Conservation (phyloP, 768 basidiomycete species). For the Rhodotorula kratochvilovae region DNA sequence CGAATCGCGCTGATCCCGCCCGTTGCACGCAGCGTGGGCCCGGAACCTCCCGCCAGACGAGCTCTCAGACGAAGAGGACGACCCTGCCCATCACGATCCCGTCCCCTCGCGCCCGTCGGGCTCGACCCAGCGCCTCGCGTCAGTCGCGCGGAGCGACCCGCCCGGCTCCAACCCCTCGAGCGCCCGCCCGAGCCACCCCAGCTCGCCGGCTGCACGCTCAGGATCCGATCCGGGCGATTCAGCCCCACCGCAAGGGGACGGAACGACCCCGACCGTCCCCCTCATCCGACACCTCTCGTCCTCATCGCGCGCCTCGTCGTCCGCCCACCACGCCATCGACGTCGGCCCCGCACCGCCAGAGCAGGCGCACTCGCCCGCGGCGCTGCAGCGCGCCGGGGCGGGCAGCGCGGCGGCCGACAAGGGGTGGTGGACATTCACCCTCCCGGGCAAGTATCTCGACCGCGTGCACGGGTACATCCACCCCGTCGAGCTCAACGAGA, state of each 20-base stretch:
- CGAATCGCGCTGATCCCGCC: neutral
- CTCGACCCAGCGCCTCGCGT: neutral
- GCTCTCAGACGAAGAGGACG: slow-evolving; percentile 26
- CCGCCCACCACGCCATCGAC: neutral
- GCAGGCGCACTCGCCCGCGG: neutral
- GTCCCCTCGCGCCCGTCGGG: slow-evolving; percentile 5
- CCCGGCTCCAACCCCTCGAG: neutral
- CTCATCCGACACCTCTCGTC: neutral
- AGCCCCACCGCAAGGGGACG: neutral
- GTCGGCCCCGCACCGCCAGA: neutral
- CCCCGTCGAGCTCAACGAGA: slow-evolving; percentile 15
- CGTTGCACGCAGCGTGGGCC: slow-evolving; percentile 24
- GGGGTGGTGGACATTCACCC: slow-evolving; percentile 41
- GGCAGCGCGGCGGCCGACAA: slow-evolving; percentile 1
- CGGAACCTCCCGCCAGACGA: slow-evolving; percentile 31
- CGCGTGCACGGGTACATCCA: slow-evolving; percentile 32
- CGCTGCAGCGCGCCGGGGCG: neutral
- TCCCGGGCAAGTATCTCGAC: slow-evolving; percentile 37
- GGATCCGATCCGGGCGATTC: neutral
- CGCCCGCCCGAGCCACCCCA: neutral
- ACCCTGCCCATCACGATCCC: neutral
- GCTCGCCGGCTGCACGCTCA: neutral
- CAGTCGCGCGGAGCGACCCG: slow-evolving; percentile 6
- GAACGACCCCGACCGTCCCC: neutral
- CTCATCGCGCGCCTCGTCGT: neutral